Base-by-base conservation (phyloP, 176 grass and related monocot species). In the Juncus effusus region DNA sequence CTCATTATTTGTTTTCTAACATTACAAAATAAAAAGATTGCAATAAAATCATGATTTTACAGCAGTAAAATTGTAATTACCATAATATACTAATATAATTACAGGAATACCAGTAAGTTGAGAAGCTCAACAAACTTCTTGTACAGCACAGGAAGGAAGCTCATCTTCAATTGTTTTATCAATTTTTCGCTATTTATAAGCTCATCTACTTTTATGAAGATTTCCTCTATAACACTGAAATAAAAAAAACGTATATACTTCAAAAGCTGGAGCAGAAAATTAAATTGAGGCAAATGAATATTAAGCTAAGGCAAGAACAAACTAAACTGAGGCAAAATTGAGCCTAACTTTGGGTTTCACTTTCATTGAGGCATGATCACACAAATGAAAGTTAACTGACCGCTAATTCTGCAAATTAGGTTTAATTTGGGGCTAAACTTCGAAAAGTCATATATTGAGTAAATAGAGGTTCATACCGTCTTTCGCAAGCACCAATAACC, bases 111-210 rank as follows among this genome's bases (percentile, higher is more conserved):
- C 82, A 99, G 76, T 74, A 93, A 77, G 2, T 89, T 80, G 77
- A 99, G 80, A 61, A 99, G 73, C 55, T 87, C 80, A 75, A 90
- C 36, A 60, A 99, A 89, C 45, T 99, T 93, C 80, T 80, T 61
- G 83, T 82, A 90, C 36, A 99, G 47, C 64, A 47, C 62, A 55
- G 94, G 94, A 81, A 99, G 94, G 63, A 39, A 65, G 57, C 74
- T 93, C 88, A 99, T 84, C 7, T 87, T 78, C 60, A 93, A 75
- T 12, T 78, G 78, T 41, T 0, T 68, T 67, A 95, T 86, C 47
- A 99, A 67, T 55, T 4, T 62, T 7, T 42, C 80, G 0, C 36
- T 38, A 1, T 36, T 0, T 73, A 99, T 82, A 75, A 78, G 85
- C 12, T 49, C 39, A 79, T 89, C 77, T 41, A 99, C 78, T 45